phyloP scores from a whole-genome alignment of 2,329 filamentous ascomycete genomes.

The Diplodia scrobiculata region DNA sequence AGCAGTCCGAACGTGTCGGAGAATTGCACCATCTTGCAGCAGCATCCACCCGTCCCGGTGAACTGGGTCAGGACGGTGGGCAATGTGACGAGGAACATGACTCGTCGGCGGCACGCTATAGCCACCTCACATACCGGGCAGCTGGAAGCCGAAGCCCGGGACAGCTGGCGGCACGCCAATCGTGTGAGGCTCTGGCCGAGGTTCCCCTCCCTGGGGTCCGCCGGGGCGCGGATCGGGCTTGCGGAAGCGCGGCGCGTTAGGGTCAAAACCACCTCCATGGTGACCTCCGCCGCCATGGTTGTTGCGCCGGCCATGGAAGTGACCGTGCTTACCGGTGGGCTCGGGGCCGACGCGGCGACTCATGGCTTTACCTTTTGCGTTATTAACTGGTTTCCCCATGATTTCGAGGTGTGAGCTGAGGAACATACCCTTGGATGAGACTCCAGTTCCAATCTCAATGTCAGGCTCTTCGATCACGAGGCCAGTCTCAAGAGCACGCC shows the following conservation, averaged over 20 bases:
- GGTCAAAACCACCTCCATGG: conserved; percentile 32
- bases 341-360: conserved; percentile 29
- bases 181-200: conserved; percentile 43
- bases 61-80: background rate
- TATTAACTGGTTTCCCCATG: conserved; percentile 34
- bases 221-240: conserved; percentile 35
- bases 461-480: conserved; percentile 96
- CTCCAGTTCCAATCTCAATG: conserved; percentile 96
- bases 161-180: conserved; percentile 58
- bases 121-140: conserved; percentile 36
- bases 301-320: conserved; percentile 14
- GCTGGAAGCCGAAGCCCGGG: conserved; percentile 58
- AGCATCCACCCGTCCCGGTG: background rate
- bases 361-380: conserved; percentile 13
- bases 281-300: conserved; percentile 2
- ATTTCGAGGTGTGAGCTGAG: conserved; percentile 30
- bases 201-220: conserved; percentile 35
- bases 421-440: conserved; percentile 72
- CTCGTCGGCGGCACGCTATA: background rate
- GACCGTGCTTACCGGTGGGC: conserved; percentile 28
- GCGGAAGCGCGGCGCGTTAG: conserved; percentile 36
- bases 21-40: background rate
- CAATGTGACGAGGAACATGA: background rate
- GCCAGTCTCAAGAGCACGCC: conserved; percentile 74
- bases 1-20: background rate